These are phyloP conservation scores for Fennellomyces sp. DNA, from an alignment of 371 early-diverging fungal species.

Conservation along the genomic window DNA sequence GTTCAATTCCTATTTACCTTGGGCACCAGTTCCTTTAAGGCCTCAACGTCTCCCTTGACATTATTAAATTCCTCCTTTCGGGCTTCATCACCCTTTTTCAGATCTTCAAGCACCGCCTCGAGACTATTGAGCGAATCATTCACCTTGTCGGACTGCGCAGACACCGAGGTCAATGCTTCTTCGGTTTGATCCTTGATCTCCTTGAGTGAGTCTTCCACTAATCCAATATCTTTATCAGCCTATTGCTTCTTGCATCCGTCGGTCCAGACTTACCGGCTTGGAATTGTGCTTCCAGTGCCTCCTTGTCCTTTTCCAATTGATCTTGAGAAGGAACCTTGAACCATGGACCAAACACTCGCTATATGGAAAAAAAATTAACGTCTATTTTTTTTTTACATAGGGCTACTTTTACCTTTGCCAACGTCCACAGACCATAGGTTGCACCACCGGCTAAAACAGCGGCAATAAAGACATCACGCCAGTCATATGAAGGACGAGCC, in stretches of 20 bases:
- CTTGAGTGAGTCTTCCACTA: conserved; percentile 56
- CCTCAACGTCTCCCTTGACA: conserved; percentile 78
- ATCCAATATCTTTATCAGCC: not conserved
- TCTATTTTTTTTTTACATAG: not conserved
- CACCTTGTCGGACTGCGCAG: conserved; percentile 75
- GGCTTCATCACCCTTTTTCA: conserved; percentile 73
- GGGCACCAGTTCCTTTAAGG: conserved; percentile 77
- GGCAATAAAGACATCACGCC: conserved; percentile 94
- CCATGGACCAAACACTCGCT: conserved; percentile 75
- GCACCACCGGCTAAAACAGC: conserved; percentile 87
- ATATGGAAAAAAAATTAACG: conserved; percentile 5
- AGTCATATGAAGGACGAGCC: conserved; percentile 74
- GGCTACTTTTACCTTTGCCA: conserved; percentile 68
- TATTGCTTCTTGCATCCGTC: not conserved
- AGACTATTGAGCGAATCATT: conserved; percentile 71
- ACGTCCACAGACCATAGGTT: conserved; percentile 80
- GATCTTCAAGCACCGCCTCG: conserved; percentile 64
- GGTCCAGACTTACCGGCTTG: conserved; percentile 37
- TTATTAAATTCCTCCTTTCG: conserved; percentile 72
- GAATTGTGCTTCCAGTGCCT: conserved; percentile 76
- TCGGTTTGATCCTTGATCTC: conserved; percentile 67
- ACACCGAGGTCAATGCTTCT: conserved; percentile 72
- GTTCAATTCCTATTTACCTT: conserved; percentile 49
- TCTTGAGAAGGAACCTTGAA: conserved; percentile 69
- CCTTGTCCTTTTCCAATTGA: conserved; percentile 73